Base-by-base conservation (phyloP, 192 early-diverging fungal species). In the Anaeromyces robustus region DNA sequence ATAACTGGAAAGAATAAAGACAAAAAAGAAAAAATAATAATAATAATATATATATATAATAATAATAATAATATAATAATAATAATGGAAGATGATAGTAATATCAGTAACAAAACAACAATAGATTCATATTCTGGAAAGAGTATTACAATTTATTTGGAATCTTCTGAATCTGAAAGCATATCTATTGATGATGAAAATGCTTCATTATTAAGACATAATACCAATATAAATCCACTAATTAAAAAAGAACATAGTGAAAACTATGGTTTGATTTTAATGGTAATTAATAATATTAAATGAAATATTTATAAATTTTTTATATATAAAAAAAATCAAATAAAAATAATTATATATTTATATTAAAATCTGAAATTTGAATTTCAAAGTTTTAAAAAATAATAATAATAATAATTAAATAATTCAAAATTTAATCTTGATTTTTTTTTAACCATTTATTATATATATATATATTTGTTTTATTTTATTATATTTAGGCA, bases 401-500 rank as follows among this genome's bases (percentile, higher is more conserved):
- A n/a, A n/a, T n/a, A n/a, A n/a, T n/a, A n/a, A n/a, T n/a, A n/a
- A n/a, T n/a, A n/a, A n/a, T n/a, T n/a, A n/a, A n/a, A n/a, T n/a
- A n/a, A n/a, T n/a, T n/a, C n/a, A n/a, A n/a, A n/a, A n/a, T n/a
- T n/a, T n/a, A n/a, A n/a, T n/a, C n/a, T n/a, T n/a, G n/a, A n/a
- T n/a, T n/a, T n/a, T n/a, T n/a, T n/a, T n/a, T n/a, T n/a, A n/a
- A n/a, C n/a, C n/a, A n/a, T n/a, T n/a, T n/a, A n/a, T n/a, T n/a
- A n/a, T n/a, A n/a, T n/a, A n/a, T n/a, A n/a, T n/a, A n/a, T n/a
- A n/a, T n/a, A n/a, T n/a, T n/a, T n/a, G n/a, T n/a, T n/a, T n/a
- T n/a, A n/a, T n/a, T n/a, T n/a, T n/a, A n/a, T n/a, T n/a, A n/a
- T 34, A 52, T 14, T 22, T 22, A 52, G 94, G 88, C 90, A 6